These are phyloP conservation scores for Helotiales sp. DNA, from an alignment of 2,329 filamentous ascomycete genomes.

Conservation along the genomic window DNA sequence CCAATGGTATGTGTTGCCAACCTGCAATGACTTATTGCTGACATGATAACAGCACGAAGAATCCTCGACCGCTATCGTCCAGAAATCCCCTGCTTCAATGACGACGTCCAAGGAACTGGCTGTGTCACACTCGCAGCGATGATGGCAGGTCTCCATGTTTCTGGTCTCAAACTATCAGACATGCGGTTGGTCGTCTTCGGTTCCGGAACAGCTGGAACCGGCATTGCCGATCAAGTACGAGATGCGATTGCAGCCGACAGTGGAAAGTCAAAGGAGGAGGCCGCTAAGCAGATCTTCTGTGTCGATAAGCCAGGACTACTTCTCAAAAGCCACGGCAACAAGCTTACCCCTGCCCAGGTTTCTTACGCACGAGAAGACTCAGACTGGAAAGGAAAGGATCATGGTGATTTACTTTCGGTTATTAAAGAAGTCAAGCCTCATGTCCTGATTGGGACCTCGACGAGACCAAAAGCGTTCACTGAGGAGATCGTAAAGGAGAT, in stretches of 20 bases:
- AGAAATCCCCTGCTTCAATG: constrained; percentile 82
- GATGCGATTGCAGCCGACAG: constrained; percentile 75
- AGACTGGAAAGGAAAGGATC: constrained; percentile 61
- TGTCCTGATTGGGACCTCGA: constrained; percentile 82
- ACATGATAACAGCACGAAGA: constrained; percentile 49
- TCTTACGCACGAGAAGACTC: constrained; percentile 63
- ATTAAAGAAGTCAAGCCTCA: constrained; percentile 74
- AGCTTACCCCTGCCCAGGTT: constrained; percentile 66
- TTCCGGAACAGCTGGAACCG: constrained; percentile 77
- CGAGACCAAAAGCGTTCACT: constrained; percentile 73
- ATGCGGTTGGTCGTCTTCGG: constrained; percentile 76
- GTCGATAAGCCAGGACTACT: constrained; percentile 81
- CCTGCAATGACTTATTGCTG: no score
- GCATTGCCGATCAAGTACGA: constrained; percentile 81
- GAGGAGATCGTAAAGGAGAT: constrained; percentile 73
- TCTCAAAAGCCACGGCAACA: constrained; percentile 58
- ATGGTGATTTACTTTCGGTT: constrained; percentile 62
- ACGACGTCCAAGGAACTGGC: constrained; percentile 87
- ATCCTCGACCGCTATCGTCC: constrained; percentile 75
- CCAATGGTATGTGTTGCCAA: constrained; percentile 53
- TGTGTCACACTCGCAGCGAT: constrained; percentile 85
- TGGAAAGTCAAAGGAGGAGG: constrained; percentile 69
- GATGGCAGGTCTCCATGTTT: constrained; percentile 72
- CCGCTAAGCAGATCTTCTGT: constrained; percentile 77
- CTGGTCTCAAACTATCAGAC: constrained; percentile 64